Conservation (phyloP, 805 yeast genomes). For the Candida insectorum region DNA sequence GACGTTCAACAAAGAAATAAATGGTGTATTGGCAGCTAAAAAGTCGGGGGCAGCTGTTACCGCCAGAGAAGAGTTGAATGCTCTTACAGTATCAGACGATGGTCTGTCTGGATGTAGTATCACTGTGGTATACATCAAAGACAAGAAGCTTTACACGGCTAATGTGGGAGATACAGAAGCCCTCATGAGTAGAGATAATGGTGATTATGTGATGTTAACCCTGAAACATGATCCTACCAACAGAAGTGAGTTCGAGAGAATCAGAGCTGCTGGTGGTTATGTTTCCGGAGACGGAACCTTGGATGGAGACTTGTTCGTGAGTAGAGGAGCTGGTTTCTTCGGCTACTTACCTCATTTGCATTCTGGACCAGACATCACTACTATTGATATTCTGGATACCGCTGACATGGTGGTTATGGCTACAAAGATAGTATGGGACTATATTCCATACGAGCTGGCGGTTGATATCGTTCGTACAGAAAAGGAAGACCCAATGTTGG, state of each 20-base stretch:
- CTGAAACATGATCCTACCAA: conserved; percentile 82
- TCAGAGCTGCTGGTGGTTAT: conserved; percentile 87
- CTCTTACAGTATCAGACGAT: conserved; percentile 60
- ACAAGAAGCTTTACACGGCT: conserved; percentile 69
- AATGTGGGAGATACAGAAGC: conserved; percentile 91
- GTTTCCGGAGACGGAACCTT: conserved; percentile 81
- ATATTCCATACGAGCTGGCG: conserved; percentile 75
- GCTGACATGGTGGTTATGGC: conserved; percentile 87
- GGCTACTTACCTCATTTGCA: conserved; percentile 83
- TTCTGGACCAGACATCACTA: conserved; percentile 79
- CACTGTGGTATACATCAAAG: conserved; percentile 75
- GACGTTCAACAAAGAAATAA: conserved; percentile 76
- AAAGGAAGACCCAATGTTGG: conserved; percentile 78
- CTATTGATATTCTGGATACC: conserved; percentile 54
- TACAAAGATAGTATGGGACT: conserved; percentile 82
- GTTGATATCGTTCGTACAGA: conserved; percentile 86
- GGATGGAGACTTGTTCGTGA: conserved; percentile 78
- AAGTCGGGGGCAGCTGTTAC: conserved; percentile 33
- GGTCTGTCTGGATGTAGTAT: conserved; percentile 80
- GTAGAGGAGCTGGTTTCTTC: conserved; percentile 90
- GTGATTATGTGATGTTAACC: conserved; percentile 72
- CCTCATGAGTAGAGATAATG: conserved; percentile 72
- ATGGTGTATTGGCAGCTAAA: conserved; percentile 50
- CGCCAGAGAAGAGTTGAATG: conserved; percentile 26
- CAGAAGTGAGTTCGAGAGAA: conserved; percentile 74